These are phyloP conservation scores for Diaporthe sp. DNA, from an alignment of 2,329 filamentous ascomycete species.

Conservation along the genomic window DNA sequence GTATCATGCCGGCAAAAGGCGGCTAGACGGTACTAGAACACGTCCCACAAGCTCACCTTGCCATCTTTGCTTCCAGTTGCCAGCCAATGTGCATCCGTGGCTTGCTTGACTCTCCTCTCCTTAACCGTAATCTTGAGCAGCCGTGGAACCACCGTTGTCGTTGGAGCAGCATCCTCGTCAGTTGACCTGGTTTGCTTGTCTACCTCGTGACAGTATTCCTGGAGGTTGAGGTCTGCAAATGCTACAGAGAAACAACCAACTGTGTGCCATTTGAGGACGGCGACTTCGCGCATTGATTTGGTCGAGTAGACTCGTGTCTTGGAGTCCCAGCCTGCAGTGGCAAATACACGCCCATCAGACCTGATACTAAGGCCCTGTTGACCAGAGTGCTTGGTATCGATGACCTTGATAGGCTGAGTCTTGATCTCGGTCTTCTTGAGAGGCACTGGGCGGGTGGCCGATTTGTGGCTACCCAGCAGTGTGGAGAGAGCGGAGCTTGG, in stretches of 20 bases:
- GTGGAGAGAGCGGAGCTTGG: slow-evolving; percentile 33
- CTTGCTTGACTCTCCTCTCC: slow-evolving; percentile 72
- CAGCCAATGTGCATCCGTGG: slow-evolving; percentile 85
- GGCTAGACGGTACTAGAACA: slow-evolving; percentile 70
- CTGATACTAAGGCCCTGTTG: slow-evolving; percentile 86
- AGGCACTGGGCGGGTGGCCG: slow-evolving; percentile 34
- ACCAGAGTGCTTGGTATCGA: slow-evolving; percentile 89
- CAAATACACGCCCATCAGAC: slow-evolving; percentile 85
- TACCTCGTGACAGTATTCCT: background rate
- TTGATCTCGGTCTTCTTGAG: slow-evolving; percentile 38
- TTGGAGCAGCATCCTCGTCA: slow-evolving; percentile 38
- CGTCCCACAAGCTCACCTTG: slow-evolving; percentile 94
- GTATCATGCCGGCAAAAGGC: background rate
- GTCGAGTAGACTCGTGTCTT: slow-evolving; percentile 83
- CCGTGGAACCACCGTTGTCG: slow-evolving; percentile 43
- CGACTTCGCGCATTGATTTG: slow-evolving; percentile 86
- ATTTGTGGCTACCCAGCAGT: slow-evolving; percentile 23
- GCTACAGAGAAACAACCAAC: slow-evolving; percentile 86
- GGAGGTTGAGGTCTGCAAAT: slow-evolving; percentile 68
- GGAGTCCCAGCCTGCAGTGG: slow-evolving; percentile 93
- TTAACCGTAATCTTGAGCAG: slow-evolving; percentile 65
- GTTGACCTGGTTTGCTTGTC: slow-evolving; percentile 6
- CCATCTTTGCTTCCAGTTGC: slow-evolving; percentile 94
- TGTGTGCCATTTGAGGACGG: slow-evolving; percentile 94
- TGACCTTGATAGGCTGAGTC: slow-evolving; percentile 66